These are phyloP conservation scores for Craspedostauros australis DNA, from an alignment of 108 stramenopile species.

Conservation along the genomic window DNA sequence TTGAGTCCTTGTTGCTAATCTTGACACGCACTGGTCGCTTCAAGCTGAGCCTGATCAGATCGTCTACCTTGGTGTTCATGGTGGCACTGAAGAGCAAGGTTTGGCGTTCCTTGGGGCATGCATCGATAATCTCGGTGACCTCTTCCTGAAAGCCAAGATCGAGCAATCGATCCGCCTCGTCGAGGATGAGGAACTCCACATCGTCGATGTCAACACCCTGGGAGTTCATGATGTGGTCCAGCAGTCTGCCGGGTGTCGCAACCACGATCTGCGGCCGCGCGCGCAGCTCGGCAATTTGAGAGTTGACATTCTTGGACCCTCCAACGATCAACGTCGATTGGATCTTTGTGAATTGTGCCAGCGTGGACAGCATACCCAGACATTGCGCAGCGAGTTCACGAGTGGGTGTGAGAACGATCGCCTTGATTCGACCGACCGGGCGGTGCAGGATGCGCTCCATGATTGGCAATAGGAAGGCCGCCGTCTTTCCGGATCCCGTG, in stretches of 20 bases:
- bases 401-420: conserved; percentile 89
- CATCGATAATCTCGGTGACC: conserved; percentile 86
- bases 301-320: conserved; percentile 89
- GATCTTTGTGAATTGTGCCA: conserved; percentile 87
- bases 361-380: conserved; percentile 77
- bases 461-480: conserved; percentile 93
- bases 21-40: conserved; percentile 88
- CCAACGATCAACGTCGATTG: conserved; percentile 82
- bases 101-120: conserved; percentile 84
- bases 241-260: conserved; percentile 93
- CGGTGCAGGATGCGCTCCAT: conserved; percentile 91
- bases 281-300: conserved; percentile 91
- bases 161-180: conserved; percentile 90
- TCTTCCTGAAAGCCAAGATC: conserved; percentile 97
- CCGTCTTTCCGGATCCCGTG: conserved; percentile 88
- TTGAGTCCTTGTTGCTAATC: conserved; percentile 52
- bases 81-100: conserved; percentile 97
- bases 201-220: conserved; percentile 86
- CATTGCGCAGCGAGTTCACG: conserved; percentile 95
- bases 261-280: conserved; percentile 91
- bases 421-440: conserved; percentile 57
- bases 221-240: conserved; percentile 93
- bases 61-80: conserved; percentile 94
- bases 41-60: conserved; percentile 81
- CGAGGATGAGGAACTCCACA: conserved; percentile 79